These are phyloP conservation scores for Panellus pusillus DNA, from an alignment of 768 basidiomycete species.

Conservation along the genomic window DNA sequence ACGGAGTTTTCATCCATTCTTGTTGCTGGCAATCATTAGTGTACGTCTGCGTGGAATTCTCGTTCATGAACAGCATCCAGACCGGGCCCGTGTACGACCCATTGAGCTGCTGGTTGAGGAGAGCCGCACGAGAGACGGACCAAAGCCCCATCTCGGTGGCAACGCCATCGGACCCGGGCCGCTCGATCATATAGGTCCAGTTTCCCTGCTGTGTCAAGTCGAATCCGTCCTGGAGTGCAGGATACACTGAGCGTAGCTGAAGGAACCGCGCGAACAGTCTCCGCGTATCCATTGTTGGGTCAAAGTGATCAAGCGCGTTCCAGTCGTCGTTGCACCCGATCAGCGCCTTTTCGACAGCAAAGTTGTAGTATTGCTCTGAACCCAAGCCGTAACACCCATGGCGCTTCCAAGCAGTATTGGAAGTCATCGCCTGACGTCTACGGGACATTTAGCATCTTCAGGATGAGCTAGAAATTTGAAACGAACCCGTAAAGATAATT, in stretches of 20 bases:
- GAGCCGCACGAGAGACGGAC: conserved; percentile 71
- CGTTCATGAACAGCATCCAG: conserved; percentile 86
- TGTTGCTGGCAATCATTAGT: conserved; percentile 53
- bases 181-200: conserved; percentile 77
- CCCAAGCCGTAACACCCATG: conserved; percentile 93
- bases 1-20: conserved; percentile 83
- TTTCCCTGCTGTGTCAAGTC: conserved; percentile 82
- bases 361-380: conserved; percentile 91
- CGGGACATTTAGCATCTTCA: not conserved
- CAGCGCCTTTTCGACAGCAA: conserved; percentile 76
- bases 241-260: conserved; percentile 66
- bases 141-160: conserved; percentile 86
- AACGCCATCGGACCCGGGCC: conserved; percentile 84
- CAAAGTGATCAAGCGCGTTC: conserved; percentile 94
- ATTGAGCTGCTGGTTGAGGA: conserved; percentile 59
- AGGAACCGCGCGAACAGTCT: conserved; percentile 75
- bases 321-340: conserved; percentile 87
- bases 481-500: conserved; percentile 87
- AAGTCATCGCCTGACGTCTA: conserved; percentile 91
- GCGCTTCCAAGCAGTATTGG: conserved; percentile 83
- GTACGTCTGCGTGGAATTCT: conserved; percentile 72
- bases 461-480: not conserved
- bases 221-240: conserved; percentile 82
- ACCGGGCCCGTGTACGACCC: conserved; percentile 66
- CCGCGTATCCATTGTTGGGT: conserved; percentile 78